These are phyloP conservation scores for Penicillium sp. DNA, from an alignment of 2,329 filamentous ascomycete species.

Conservation along the genomic window DNA sequence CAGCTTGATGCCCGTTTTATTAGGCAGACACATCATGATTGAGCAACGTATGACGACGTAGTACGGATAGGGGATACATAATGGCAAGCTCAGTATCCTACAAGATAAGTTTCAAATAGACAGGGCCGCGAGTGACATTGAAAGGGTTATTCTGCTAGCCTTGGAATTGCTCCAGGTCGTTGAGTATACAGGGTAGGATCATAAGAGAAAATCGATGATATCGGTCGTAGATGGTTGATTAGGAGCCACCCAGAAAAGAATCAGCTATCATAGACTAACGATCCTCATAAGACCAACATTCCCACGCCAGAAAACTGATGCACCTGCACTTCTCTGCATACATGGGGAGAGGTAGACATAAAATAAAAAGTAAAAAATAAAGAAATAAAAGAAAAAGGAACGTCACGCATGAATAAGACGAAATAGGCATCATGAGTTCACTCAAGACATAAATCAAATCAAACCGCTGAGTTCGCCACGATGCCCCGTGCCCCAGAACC, in stretches of 20 bases:
- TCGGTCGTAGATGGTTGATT: constrained; percentile 7
- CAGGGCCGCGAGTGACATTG: no score
- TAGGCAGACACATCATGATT: not conserved
- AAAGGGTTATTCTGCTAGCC: no score
- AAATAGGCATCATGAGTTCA: constrained; percentile 23
- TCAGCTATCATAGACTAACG: constrained; percentile 4
- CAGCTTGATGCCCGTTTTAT: constrained; percentile 5
- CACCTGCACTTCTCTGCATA: constrained; percentile 16
- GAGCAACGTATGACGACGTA: not conserved
- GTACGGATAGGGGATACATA: not conserved
- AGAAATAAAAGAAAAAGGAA: constrained; percentile 9
- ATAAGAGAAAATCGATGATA: not conserved
- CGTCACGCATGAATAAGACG: constrained; percentile 20
- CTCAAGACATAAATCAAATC: constrained; percentile 31
- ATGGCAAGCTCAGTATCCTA: no score
- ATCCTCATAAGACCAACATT: constrained; percentile 1
- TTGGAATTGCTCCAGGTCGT: no score
- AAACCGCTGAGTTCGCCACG: constrained; percentile 37
- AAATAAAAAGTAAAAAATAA: constrained; percentile 7
- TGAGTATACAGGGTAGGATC: no score
- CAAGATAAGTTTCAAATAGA: no score
- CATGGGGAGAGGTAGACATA: constrained; percentile 2
- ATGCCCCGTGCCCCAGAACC: constrained; percentile 34
- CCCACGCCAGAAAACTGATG: constrained; percentile 14
- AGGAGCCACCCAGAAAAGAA: constrained; percentile 9